Evolutionary conservation across 176 grass and related monocot species (phyloP).

Genomic region (Echinochloa phyllopogon): DNA sequence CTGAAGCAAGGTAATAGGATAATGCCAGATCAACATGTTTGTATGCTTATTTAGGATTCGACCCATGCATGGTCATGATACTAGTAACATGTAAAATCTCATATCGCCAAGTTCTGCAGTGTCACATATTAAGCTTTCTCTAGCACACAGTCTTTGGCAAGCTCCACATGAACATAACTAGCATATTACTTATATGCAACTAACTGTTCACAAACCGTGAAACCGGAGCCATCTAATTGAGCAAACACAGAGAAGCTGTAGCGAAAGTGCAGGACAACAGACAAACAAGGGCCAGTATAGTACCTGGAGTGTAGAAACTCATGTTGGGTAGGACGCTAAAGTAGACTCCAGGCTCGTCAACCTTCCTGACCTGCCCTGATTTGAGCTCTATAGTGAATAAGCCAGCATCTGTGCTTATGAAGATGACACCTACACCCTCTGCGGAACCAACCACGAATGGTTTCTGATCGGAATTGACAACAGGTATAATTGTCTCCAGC

Average conservation of each 20-base stretch:
- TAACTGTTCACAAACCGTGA: not conserved
- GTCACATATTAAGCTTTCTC: not conserved
- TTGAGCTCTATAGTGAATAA: not conserved
- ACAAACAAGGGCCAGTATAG: not conserved
- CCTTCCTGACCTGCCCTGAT: not conserved
- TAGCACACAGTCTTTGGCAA: not conserved
- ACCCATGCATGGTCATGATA: not conserved
- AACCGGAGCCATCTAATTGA: not conserved
- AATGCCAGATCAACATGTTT: not conserved
- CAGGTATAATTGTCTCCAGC: not conserved
- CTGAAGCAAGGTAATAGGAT: not conserved
- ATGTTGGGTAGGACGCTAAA: not conserved
- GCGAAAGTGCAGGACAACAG: no score
- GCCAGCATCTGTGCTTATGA: not conserved
- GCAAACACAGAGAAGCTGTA: no score
- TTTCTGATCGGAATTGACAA: not conserved
- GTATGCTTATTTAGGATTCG: not conserved
- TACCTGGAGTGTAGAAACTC: slow-evolving; percentile 31
- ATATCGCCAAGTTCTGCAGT: not conserved
- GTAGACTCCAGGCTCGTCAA: not conserved
- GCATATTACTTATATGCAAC: not conserved
- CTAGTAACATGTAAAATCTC: not conserved
- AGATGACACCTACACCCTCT: slow-evolving; percentile 1
- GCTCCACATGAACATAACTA: not conserved
- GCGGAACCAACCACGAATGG: not conserved